Evolutionary conservation across 176 grass and related monocot genomes (phyloP).

Genomic region (Aegilops tauschii): DNA sequence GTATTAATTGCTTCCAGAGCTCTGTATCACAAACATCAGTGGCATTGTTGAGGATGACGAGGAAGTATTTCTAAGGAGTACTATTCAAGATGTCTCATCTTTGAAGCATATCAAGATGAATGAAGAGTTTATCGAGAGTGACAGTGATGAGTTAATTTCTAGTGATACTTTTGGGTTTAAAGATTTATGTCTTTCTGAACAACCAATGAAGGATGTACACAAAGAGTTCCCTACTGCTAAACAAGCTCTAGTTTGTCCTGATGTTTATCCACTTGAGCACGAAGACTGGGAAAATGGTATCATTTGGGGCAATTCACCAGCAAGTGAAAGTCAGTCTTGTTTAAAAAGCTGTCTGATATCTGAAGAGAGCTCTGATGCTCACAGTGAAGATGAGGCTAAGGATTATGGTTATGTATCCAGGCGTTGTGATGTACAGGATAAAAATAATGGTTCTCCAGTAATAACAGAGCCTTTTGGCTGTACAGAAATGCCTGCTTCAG

Average conservation of each 20-base stretch:
- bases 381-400: conserved; percentile 33
- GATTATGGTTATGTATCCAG: conserved; percentile 17
- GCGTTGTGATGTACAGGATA: conserved; percentile 27
- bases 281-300: conserved; percentile 90
- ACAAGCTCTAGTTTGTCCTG: conserved; percentile 57
- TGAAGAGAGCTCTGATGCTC: conserved; percentile 52
- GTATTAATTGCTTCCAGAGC: conserved; percentile 60
- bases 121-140: conserved; percentile 51
- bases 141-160: conserved; percentile 55
- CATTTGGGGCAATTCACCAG: conserved; percentile 92
- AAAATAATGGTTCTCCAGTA: conserved; percentile 14
- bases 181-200: conserved; percentile 59
- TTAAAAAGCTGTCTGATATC: conserved; percentile 55
- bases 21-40: conserved; percentile 44
- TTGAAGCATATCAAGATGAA: conserved; percentile 46
- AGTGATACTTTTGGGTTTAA: conserved; percentile 39
- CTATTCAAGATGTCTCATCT: conserved; percentile 50
- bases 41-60: conserved; percentile 96
- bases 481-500: conserved; percentile 48
- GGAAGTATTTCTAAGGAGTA: conserved; percentile 73
- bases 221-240: conserved; percentile 32
- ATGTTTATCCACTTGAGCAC: conserved; percentile 93
- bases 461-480: conserved; percentile 31
- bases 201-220: conserved; percentile 75
- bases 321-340: conserved; percentile 39